phyloP scores from a whole-genome alignment of 2,329 filamentous ascomycete species.

The Hymenoscyphus fraxineus region DNA sequence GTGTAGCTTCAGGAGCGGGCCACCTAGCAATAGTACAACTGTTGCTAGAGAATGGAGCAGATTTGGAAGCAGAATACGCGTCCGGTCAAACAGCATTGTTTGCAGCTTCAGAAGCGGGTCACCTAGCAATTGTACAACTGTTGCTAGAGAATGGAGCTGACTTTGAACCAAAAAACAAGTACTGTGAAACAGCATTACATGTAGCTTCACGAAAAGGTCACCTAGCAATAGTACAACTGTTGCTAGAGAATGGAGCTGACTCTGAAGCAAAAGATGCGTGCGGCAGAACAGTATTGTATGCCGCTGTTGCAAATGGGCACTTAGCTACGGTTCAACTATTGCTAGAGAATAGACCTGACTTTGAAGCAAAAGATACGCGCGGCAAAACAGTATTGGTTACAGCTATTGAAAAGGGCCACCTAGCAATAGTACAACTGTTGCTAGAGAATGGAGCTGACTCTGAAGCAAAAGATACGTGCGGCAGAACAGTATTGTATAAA shows the following conservation, averaged over 20 bases:
- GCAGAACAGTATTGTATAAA: neutral
- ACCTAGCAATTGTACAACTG: neutral
- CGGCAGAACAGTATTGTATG: too few relatives aligned
- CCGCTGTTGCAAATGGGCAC: too few relatives aligned
- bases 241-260: too few relatives aligned
- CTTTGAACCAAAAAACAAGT: too few relatives aligned
- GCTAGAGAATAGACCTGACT: neutral
- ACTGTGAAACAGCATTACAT: too few relatives aligned
- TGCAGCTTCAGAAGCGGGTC: neutral
- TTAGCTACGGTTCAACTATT: too few relatives aligned
- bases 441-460: neutral
- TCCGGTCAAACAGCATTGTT: neutral
- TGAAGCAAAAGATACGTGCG: neutral
- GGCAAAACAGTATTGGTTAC: neutral
- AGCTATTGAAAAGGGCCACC: accelerated
- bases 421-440: neutral
- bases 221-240: too few relatives aligned
- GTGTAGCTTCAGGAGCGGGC: neutral
- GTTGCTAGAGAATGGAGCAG: neutral
- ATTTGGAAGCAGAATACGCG: neutral
- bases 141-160: neutral
- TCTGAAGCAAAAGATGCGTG: too few relatives aligned
- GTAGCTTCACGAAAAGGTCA: too few relatives aligned
- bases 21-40: neutral
- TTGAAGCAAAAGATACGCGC: neutral